These are phyloP conservation scores for Solanum pennellii DNA, from an alignment of 257 asterid species.

Conservation along the genomic window DNA sequence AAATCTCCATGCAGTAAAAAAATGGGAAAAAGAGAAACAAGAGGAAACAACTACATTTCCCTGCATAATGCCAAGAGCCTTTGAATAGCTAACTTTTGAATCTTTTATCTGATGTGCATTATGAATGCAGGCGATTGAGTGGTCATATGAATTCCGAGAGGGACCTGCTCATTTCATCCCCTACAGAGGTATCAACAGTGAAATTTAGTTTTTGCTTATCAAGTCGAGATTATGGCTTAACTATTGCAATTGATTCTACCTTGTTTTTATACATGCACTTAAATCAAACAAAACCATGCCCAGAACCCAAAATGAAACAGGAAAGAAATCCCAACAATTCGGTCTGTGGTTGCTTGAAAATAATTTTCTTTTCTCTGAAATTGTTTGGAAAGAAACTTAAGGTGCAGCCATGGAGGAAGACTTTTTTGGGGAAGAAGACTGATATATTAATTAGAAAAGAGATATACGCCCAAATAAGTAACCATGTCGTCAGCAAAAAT, in stretches of 20 bases:
- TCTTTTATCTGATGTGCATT: not conserved
- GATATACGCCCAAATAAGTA: not conserved
- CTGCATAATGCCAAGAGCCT: not conserved
- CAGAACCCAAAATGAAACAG: not conserved
- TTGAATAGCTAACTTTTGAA: not conserved
- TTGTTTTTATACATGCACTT: not conserved
- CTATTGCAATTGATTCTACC: not conserved
- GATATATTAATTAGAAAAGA: not conserved
- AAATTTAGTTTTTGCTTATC: not conserved
- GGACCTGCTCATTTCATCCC: constrained; percentile 30
- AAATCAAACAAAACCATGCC: not conserved
- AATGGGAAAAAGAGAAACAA: not conserved
- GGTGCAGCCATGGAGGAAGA: not conserved
- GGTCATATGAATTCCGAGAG: constrained; percentile 43
- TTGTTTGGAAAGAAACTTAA: not conserved
- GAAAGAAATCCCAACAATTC: not conserved
- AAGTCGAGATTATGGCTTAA: not conserved
- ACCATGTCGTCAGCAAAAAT: not conserved
- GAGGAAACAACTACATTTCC: not conserved
- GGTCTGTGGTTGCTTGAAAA: not conserved
- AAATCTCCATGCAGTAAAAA: not conserved
- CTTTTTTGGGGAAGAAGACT: not conserved
- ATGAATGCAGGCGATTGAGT: constrained; percentile 54
- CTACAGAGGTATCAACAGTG: constrained; percentile 28
- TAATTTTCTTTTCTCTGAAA: not conserved